Percentiles rank a stretch among this genome's conserved stretches.
These are phyloP conservation scores for Phaffia australis DNA, from an alignment of 768 basidiomycete species.

Conservation along the genomic window DNA sequence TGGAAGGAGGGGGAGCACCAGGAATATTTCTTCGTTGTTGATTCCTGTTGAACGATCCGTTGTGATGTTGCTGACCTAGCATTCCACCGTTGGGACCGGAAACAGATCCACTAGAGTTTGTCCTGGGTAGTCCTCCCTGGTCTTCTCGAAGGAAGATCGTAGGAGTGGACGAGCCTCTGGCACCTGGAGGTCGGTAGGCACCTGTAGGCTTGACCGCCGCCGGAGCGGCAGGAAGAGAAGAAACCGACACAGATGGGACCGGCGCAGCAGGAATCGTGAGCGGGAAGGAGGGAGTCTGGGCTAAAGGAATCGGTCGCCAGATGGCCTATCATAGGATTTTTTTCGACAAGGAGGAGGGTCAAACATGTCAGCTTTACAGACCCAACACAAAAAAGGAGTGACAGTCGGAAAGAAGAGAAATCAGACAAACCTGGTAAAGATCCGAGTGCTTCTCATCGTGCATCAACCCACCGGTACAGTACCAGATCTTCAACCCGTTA, in stretches of 20 bases:
- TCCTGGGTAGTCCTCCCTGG: conserved; percentile 57
- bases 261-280: conserved; percentile 58
- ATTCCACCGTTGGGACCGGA: not conserved
- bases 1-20: conserved; percentile 41
- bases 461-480: conserved; percentile 75
- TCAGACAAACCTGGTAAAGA: conserved; percentile 57
- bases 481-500: conserved; percentile 94
- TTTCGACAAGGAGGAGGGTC: not conserved
- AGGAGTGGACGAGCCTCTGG: conserved; percentile 77
- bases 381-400: not conserved
- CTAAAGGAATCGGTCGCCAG: conserved; percentile 67
- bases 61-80: conserved; percentile 37
- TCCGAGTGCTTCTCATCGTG: conserved; percentile 75
- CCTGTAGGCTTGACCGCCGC: conserved; percentile 43
- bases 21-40: conserved; percentile 33
- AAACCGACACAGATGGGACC: conserved; percentile 47
- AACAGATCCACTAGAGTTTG: conserved; percentile 6
- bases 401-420: not conserved
- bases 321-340: conserved; percentile 38
- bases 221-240: conserved; percentile 41
- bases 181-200: conserved; percentile 87
- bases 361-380: not conserved
- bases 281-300: conserved; percentile 58
- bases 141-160: conserved; percentile 84
- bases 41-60: conserved; percentile 28